Evolutionary conservation across 2,329 filamentous ascomycete genomes (phyloP).

Genomic region (Clonostachys sp.): DNA sequence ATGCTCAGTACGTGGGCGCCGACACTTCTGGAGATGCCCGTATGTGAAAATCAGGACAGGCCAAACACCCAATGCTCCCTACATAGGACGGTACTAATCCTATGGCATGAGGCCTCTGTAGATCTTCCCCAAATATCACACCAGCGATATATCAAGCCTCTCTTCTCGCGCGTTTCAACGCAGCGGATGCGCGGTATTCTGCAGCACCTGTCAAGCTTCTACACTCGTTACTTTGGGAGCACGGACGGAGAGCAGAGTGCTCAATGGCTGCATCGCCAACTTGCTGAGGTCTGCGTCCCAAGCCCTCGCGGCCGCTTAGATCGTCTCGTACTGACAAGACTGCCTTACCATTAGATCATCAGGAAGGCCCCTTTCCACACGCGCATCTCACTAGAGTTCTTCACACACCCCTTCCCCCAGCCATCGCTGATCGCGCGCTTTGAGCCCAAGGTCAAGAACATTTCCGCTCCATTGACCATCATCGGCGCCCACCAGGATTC

Average conservation of each 20-base stretch:
- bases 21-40: constrained; percentile 9
- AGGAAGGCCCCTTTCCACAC: constrained; percentile 15
- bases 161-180: constrained; percentile 56
- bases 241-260: too few species aligned
- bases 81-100: constrained; percentile 9
- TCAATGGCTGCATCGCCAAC: too few species aligned
- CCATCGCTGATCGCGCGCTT: constrained; percentile 69
- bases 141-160: constrained; percentile 47
- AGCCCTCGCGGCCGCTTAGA: too few species aligned
- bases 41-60: too few species aligned
- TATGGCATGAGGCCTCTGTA: constrained; percentile 3
- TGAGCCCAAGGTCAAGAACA: constrained; percentile 27
- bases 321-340: too few species aligned
- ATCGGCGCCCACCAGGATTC: constrained; percentile 93
- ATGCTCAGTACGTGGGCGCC: constrained; percentile 11
- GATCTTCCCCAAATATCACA: constrained; percentile 32
- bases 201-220: too few species aligned
- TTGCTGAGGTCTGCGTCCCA: too few species aligned
- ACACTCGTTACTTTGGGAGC: too few species aligned
- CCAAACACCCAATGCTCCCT: too few species aligned
- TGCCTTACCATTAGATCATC: too few species aligned
- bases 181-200: constrained; percentile 57
- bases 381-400: too few species aligned
- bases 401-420: constrained; percentile 50
- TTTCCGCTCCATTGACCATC: constrained; percentile 36